Evolutionary conservation across 2,329 filamentous ascomycete genomes (phyloP).

Genomic region (Trichoderma sp.): DNA sequence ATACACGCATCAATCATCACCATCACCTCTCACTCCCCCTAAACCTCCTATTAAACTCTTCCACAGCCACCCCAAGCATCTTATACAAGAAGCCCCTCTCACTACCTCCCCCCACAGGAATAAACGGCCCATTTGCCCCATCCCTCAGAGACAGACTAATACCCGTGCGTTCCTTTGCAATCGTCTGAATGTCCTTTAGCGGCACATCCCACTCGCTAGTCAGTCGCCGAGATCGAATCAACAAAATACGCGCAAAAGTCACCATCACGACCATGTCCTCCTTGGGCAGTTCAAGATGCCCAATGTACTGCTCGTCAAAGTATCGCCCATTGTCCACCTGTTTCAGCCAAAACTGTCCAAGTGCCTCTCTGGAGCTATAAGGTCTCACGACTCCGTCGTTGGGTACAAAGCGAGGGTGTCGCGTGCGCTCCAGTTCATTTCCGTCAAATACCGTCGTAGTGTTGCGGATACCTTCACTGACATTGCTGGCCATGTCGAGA

Average conservation of each 20-base stretch:
- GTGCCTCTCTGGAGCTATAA: slow-evolving; percentile 90
- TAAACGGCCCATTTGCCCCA: slow-evolving; percentile 90
- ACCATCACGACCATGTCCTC: slow-evolving; percentile 91
- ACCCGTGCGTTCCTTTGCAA: slow-evolving; percentile 93
- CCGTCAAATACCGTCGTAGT: slow-evolving; percentile 98
- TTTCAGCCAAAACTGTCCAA: slow-evolving; percentile 98
- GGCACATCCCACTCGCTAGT: slow-evolving; percentile 95
- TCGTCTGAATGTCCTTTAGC: slow-evolving; percentile 94
- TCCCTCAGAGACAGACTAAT: slow-evolving; percentile 87
- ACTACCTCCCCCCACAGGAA: slow-evolving; percentile 89
- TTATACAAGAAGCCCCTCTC: slow-evolving; percentile 65
- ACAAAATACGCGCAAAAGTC: slow-evolving; percentile 83
- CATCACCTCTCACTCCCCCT: slow-evolving; percentile 43
- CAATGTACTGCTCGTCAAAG: slow-evolving; percentile 97
- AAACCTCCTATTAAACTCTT: slow-evolving; percentile 68
- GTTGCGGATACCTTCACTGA: slow-evolving; percentile 96
- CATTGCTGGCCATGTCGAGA: slow-evolving; percentile 94
- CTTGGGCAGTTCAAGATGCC: slow-evolving; percentile 86
- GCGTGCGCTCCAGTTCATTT: slow-evolving; percentile 89
- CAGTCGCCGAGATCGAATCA: slow-evolving; percentile 84
- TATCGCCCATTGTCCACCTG: slow-evolving; percentile 96
- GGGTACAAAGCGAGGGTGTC: slow-evolving; percentile 90
- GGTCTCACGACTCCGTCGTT: slow-evolving; percentile 91
- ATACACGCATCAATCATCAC: background rate
- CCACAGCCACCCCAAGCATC: slow-evolving; percentile 68